Conservation (phyloP, 768 basidiomycete species). For the Agaricus subrufescens region DNA sequence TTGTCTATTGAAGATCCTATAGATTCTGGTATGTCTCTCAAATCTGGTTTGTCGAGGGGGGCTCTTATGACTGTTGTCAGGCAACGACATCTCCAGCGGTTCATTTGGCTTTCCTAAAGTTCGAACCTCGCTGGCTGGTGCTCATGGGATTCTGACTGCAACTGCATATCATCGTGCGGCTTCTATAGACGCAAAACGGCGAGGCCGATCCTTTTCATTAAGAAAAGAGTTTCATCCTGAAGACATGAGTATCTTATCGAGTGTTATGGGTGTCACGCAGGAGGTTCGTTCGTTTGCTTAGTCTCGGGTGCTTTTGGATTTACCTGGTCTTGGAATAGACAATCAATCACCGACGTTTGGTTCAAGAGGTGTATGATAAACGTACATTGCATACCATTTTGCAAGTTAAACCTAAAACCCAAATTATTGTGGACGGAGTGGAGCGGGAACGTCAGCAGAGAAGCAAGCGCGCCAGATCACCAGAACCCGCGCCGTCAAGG, state of each 20-base stretch:
- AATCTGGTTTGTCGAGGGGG: not conserved
- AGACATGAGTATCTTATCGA: conserved; percentile 75
- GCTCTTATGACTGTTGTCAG: conserved; percentile 35
- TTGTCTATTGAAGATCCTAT: conserved; percentile 93
- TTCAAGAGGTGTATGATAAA: conserved; percentile 65
- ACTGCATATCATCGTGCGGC: conserved; percentile 63
- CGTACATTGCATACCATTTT: conserved; percentile 55
- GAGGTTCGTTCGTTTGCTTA: conserved; percentile 46
- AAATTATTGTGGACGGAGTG: conserved; percentile 11
- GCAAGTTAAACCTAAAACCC: conserved; percentile 31
- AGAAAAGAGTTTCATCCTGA: conserved; percentile 40
- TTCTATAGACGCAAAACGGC: conserved; percentile 51
- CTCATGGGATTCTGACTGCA: conserved; percentile 70
- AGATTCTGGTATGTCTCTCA: conserved; percentile 62
- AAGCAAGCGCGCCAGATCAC: not conserved
- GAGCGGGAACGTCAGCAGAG: not conserved
- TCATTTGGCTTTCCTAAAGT: conserved; percentile 84
- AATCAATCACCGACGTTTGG: conserved; percentile 65
- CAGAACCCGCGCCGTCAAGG: not conserved
- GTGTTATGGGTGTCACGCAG: conserved; percentile 77
- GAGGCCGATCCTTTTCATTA: conserved; percentile 44
- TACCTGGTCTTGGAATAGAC: conserved; percentile 38
- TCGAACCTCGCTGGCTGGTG: conserved; percentile 79
- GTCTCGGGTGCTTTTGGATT: not conserved
- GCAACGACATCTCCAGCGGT: conserved; percentile 89